A percentile compares a stretch with the other conserved stretches of the same genome.
Conservation (phyloP, 768 basidiomycete genomes). For the Cystobasidium tubakii region DNA sequence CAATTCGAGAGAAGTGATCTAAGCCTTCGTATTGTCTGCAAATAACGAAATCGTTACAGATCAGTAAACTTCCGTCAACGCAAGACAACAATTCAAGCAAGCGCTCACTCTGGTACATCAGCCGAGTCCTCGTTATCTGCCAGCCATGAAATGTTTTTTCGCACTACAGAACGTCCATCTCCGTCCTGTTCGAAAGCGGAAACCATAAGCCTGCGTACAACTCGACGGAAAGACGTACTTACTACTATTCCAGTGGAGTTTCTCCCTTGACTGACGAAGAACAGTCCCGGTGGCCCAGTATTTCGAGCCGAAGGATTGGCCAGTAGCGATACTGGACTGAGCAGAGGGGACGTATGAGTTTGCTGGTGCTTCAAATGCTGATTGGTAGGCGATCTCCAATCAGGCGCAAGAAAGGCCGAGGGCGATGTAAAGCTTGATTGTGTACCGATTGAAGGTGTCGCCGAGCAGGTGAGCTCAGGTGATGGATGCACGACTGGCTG, state of each 20-base stretch:
- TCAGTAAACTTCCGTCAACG: no score
- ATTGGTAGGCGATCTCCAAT: neutral
- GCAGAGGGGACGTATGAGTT: conserved; percentile 27
- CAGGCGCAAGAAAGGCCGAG: neutral
- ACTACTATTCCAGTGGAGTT: conserved; percentile 38
- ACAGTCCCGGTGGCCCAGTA: conserved; percentile 43
- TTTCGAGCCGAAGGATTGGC: conserved; percentile 41
- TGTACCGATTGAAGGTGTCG: neutral
- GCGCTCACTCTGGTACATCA: neutral
- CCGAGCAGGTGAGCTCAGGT: neutral
- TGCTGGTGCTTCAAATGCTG: neutral
- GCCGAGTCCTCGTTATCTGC: neutral
- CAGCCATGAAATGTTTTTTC: conserved; percentile 41
- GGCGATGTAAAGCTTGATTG: neutral
- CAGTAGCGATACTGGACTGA: conserved; percentile 45
- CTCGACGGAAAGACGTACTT: neutral
- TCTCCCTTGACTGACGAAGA: conserved; percentile 43
- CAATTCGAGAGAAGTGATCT: conserved; percentile 33
- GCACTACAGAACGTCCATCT: conserved; percentile 43
- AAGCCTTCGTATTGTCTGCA: conserved; percentile 8
- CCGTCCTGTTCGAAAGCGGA: neutral
- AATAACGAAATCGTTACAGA: neutral
- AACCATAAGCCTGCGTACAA: no score
- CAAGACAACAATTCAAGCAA: no score
- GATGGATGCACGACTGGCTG: neutral